phyloP scores from a whole-genome alignment of 1,284 basidiomycete genomes.

The Xerocomus minutiporus region DNA sequence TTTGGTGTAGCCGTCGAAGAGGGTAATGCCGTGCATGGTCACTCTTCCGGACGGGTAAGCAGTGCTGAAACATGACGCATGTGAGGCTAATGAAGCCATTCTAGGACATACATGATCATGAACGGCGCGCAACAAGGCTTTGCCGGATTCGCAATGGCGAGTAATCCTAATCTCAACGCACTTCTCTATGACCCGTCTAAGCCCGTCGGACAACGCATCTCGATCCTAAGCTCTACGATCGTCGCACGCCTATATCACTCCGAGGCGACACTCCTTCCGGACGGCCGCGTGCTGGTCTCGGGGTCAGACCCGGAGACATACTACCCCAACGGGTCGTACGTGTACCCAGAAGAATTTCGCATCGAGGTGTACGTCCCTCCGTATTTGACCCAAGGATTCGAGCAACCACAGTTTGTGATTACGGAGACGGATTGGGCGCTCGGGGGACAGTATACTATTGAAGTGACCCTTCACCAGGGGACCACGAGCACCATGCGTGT shows the following conservation, averaged over 20 bases:
- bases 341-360: conserved; percentile 65
- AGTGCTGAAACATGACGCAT: no score
- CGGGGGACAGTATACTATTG: conserved; percentile 47
- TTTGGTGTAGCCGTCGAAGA: conserved; percentile 55
- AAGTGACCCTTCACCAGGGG: conserved; percentile 54
- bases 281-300: conserved; percentile 67
- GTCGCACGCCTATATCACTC: conserved; percentile 85
- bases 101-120: conserved; percentile 69
- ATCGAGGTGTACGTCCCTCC: conserved; percentile 75
- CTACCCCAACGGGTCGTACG: conserved; percentile 32
- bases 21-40: conserved; percentile 72
- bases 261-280: conserved; percentile 62
- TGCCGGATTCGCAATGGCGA: conserved; percentile 69
- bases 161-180: conserved; percentile 59
- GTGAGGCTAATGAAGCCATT: neutral
- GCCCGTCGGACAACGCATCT: conserved; percentile 57
- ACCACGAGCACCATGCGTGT: conserved; percentile 52
- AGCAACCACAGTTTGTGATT: conserved; percentile 56
- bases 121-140: conserved; percentile 63
- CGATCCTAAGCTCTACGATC: conserved; percentile 62
- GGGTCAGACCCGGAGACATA: conserved; percentile 67
- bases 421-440: conserved; percentile 58
- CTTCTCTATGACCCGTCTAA: conserved; percentile 65
- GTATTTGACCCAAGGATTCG: conserved; percentile 57
- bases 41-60: conserved; percentile 50